Conservation (phyloP, 192 early-diverging fungal species). For the Backusella australiensis region DNA sequence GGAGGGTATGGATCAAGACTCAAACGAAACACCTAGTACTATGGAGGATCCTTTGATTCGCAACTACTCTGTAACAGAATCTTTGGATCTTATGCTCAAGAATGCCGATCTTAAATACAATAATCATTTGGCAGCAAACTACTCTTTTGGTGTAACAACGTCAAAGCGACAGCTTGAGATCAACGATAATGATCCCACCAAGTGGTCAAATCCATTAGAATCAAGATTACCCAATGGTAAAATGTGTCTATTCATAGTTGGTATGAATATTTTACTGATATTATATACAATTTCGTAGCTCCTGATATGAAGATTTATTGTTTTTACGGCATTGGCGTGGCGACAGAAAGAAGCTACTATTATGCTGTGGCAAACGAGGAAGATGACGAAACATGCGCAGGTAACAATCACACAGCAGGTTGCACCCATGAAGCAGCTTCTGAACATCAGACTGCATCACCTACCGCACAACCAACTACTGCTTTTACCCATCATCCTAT, state of each 20-base stretch:
- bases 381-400: constrained; percentile 4
- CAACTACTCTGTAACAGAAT: constrained; percentile 39
- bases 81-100: constrained; percentile 53
- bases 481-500: background rate
- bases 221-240: constrained; percentile 40
- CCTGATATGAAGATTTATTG: constrained; percentile 79
- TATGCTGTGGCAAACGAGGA: constrained; percentile 48
- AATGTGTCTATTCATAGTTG: background rate
- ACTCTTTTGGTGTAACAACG: constrained; percentile 64
- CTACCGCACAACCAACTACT: background rate
- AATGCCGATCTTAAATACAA: constrained; percentile 49
- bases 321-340: constrained; percentile 76
- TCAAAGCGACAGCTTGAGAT: constrained; percentile 58
- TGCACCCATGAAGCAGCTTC: background rate
- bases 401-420: background rate
- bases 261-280: background rate
- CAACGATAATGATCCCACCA: constrained; percentile 54
- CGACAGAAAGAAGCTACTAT: constrained; percentile 82
- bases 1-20: background rate
- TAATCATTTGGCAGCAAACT: constrained; percentile 52
- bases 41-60: constrained; percentile 1
- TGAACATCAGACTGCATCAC: background rate
- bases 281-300: constrained; percentile 35
- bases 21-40: background rate
- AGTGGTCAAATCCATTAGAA: constrained; percentile 82